Conservation (phyloP, 306 rosid species). For the Rubus parviflorus region DNA sequence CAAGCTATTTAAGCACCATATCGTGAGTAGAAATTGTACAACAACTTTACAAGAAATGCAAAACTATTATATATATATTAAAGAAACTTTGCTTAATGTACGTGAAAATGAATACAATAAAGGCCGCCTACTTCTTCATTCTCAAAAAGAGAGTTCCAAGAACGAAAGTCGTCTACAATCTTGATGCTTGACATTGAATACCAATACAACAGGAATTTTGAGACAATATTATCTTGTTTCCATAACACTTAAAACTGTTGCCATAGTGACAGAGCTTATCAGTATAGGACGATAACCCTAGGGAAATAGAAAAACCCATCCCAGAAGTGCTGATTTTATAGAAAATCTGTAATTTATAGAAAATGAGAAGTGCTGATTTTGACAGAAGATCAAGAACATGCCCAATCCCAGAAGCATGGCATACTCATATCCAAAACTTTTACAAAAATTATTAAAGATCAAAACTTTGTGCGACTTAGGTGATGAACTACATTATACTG, state of each 20-base stretch:
- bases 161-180: not conserved
- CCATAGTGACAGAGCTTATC: not conserved
- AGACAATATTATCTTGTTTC: not conserved
- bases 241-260: not conserved
- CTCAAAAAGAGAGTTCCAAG: not conserved
- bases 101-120: not conserved
- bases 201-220: not conserved
- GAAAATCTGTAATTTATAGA: not conserved
- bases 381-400: not conserved
- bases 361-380: not conserved
- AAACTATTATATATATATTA: not conserved
- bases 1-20: not conserved
- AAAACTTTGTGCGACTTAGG: not conserved
- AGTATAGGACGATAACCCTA: not conserved
- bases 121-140: not conserved
- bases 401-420: not conserved
- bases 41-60: constrained; percentile 10
- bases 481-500: not conserved
- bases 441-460: not conserved
- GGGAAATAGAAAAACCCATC: not conserved
- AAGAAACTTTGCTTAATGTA: not conserved
- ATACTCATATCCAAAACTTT: not conserved
- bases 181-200: not conserved
- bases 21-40: not conserved
- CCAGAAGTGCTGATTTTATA: not conserved